Conservation (phyloP, 495 filamentous ascomycete genomes). For the Aspergillus ellipticus region DNA sequence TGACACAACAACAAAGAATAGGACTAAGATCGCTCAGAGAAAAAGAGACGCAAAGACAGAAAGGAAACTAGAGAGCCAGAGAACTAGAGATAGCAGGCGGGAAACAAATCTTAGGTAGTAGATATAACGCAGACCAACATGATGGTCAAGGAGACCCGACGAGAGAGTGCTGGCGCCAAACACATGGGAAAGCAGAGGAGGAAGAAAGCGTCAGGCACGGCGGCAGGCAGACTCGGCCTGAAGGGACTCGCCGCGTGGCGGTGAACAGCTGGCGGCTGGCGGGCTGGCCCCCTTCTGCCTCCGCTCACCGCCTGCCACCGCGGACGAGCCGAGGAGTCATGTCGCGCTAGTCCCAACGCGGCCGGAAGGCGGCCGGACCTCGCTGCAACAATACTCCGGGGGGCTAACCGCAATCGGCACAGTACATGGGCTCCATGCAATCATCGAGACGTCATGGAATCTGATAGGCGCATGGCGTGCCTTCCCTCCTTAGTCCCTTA, state of each 20-base stretch:
- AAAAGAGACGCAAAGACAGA: not conserved
- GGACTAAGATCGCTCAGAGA: slow-evolving; percentile 6
- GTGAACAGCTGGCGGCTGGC: slow-evolving; percentile 10
- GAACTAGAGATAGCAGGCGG: slow-evolving; percentile 1
- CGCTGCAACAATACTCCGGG: slow-evolving; percentile 13
- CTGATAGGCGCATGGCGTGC: no score
- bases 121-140: slow-evolving; percentile 17
- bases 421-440: no score
- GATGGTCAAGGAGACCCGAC: slow-evolving; percentile 14
- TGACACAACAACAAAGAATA: not conserved
- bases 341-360: not conserved
- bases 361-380: slow-evolving; percentile 2
- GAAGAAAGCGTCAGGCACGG: not conserved
- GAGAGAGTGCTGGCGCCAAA: slow-evolving; percentile 8
- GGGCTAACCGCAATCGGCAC: not conserved
- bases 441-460: slow-evolving; percentile 15
- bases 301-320: slow-evolving; percentile 10
- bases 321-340: not conserved
- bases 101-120: not conserved
- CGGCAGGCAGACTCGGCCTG: slow-evolving; percentile 2
- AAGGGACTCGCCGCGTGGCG: slow-evolving; percentile 12
- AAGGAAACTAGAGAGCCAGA: slow-evolving; percentile 2
- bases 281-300: no score
- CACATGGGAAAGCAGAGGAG: not conserved
- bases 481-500: not conserved